A percentile compares a stretch with the other conserved stretches of the same genome.
These are phyloP conservation scores for Backusella mclennaniae DNA, from an alignment of 192 early-diverging fungal species.

Conservation along the genomic window DNA sequence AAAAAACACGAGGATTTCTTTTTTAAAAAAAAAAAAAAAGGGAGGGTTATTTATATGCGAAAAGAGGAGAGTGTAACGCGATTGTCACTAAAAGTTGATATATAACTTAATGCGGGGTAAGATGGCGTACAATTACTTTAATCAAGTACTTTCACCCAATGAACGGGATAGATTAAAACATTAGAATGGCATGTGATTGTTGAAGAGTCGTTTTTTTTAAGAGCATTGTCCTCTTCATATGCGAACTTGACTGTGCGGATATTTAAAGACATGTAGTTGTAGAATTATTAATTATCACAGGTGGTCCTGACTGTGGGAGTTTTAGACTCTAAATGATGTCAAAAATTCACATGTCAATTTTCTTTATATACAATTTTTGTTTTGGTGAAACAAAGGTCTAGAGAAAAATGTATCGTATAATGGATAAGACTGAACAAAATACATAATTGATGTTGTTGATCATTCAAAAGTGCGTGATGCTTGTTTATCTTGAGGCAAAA, in stretches of 20 bases:
- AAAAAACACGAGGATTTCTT: neutral
- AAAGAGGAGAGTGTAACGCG: neutral
- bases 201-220: neutral
- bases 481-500: too few species aligned
- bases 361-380: neutral
- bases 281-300: constrained; percentile 2
- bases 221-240: neutral
- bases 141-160: neutral
- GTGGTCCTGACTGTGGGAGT: neutral
- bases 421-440: too few species aligned
- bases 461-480: too few species aligned
- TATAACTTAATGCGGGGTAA: constrained; percentile 1
- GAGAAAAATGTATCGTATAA: too few species aligned
- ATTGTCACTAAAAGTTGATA: neutral
- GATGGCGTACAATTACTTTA: neutral
- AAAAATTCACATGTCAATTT: constrained; percentile 1
- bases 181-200: neutral
- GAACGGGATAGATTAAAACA: neutral
- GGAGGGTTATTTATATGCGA: neutral
- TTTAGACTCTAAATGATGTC: neutral
- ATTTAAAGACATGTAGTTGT: neutral
- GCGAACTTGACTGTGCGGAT: neutral
- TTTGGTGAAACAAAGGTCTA: neutral
- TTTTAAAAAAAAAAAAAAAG: neutral
- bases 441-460: too few species aligned